These are phyloP conservation scores for Vairimorpha necatrix DNA, from an alignment of 371 early-diverging fungal genomes.

Conservation along the genomic window DNA sequence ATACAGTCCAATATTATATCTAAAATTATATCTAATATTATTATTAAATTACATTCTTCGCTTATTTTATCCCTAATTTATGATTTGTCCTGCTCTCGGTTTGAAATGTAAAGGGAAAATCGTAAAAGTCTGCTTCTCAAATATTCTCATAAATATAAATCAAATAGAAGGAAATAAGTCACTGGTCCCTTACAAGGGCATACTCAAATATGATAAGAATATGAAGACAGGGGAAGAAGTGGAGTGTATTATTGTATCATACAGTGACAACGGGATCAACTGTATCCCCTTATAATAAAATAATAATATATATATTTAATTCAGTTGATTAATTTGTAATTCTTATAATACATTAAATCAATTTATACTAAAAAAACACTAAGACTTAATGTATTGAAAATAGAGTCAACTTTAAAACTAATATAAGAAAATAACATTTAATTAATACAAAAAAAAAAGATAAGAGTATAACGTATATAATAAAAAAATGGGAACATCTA, in stretches of 20 bases:
- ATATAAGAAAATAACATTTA: too few relatives aligned
- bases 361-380: too few relatives aligned
- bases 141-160: not conserved
- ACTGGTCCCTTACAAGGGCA: not conserved
- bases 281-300: not conserved
- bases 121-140: not conserved
- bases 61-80: not conserved
- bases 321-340: too few relatives aligned
- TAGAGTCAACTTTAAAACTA: too few relatives aligned
- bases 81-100: not conserved
- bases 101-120: not conserved
- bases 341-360: too few relatives aligned
- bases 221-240: not conserved
- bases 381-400: too few relatives aligned
- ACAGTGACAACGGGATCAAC: constrained; percentile 2
- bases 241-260: not conserved
- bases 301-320: not conserved
- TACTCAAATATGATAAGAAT: not conserved
- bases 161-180: not conserved
- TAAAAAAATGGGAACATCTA: too few relatives aligned
- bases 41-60: too few relatives aligned
- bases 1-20: too few relatives aligned
- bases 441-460: too few relatives aligned
- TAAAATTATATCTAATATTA: too few relatives aligned
- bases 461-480: too few relatives aligned